These are phyloP conservation scores for Oropetium thomaeum DNA, from an alignment of 176 grass and related monocot genomes.

Conservation along the genomic window DNA sequence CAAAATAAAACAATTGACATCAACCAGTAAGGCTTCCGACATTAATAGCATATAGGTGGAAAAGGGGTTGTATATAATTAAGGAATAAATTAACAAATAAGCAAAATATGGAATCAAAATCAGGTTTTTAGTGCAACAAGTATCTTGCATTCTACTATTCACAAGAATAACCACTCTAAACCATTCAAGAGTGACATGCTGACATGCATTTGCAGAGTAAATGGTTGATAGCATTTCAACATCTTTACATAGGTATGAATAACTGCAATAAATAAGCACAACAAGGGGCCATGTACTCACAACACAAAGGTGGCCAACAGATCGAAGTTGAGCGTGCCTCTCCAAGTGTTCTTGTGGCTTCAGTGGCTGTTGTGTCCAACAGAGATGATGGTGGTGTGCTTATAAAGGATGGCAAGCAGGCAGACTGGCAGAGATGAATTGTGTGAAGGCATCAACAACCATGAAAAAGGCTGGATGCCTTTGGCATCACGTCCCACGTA, in stretches of 20 bases:
- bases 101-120: background rate
- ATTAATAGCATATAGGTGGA: background rate
- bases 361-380: conserved; percentile 8
- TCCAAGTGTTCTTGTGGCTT: conserved; percentile 4
- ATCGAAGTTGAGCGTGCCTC: background rate
- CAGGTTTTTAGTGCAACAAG: background rate
- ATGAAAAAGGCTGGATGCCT: conserved; percentile 24
- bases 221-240: conserved; percentile 1
- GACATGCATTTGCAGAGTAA: background rate
- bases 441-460: conserved; percentile 30
- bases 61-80: background rate
- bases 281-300: background rate
- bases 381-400: background rate
- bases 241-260: background rate
- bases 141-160: background rate
- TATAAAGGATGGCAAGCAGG: conserved; percentile 17
- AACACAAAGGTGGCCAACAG: background rate
- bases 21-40: background rate
- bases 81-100: background rate
- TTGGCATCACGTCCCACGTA: background rate
- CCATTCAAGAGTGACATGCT: background rate
- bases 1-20: background rate
- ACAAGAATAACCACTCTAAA: background rate
- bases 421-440: background rate
- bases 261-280: background rate